Conservation (phyloP, 441 rosid species). For the Sinapis alba region DNA sequence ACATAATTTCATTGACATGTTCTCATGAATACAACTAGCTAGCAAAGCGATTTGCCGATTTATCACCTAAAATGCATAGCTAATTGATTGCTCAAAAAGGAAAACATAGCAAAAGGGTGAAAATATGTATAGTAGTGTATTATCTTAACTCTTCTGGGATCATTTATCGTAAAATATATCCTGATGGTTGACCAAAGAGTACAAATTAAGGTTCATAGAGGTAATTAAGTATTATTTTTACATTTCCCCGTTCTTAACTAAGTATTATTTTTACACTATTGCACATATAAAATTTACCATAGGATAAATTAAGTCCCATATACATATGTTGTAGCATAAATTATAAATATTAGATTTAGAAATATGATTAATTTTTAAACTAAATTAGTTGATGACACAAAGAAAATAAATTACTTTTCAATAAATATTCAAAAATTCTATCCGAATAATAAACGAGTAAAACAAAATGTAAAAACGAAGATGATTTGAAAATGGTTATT, state of each 20-base stretch:
- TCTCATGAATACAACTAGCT: not conserved
- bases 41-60: too few species aligned
- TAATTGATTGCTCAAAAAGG: too few species aligned
- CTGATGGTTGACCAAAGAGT: not conserved
- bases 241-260: too few species aligned
- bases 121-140: not conserved
- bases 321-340: not conserved
- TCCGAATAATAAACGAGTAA: not conserved
- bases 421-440: too few species aligned
- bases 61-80: too few species aligned
- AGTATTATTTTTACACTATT: too few species aligned
- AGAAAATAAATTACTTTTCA: not conserved
- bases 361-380: not conserved
- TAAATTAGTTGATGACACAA: not conserved
- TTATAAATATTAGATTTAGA: too few species aligned
- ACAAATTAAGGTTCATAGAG: too few species aligned
- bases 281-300: too few species aligned
- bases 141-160: not conserved
- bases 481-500: not conserved
- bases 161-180: not conserved
- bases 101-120: too few species aligned
- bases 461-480: not conserved
- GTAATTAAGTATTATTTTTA: too few species aligned
- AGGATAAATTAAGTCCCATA: too few species aligned
- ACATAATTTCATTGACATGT: not conserved